Conservation (phyloP, 352 stramenopile species). For the Globisporangium viniferum region DNA sequence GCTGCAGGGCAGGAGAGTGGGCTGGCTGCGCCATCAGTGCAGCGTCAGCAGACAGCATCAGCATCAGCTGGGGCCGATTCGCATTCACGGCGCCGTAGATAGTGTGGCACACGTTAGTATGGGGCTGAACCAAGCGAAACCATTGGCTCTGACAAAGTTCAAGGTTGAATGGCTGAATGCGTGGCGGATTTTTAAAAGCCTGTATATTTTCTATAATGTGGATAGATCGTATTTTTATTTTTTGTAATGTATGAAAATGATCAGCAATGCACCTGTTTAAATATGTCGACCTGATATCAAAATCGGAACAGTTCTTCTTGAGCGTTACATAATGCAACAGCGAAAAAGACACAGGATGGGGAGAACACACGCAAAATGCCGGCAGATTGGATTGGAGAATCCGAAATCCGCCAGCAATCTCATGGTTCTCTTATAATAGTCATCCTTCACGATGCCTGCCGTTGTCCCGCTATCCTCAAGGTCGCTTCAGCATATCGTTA, state of each 20-base stretch:
- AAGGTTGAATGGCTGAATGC: conserved; percentile 2
- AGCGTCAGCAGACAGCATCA: background rate
- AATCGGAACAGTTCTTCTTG: background rate
- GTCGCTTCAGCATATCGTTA: too few species aligned
- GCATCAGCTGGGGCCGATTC: background rate
- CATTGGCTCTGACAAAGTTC: background rate
- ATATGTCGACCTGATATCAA: background rate
- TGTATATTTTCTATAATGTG: background rate
- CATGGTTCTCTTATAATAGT: too few species aligned
- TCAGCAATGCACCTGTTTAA: background rate
- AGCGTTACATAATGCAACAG: background rate
- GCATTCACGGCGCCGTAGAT: background rate
- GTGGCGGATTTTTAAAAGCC: background rate
- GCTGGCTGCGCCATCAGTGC: background rate
- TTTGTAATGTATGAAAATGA: too few species aligned
- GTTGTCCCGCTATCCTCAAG: too few species aligned
- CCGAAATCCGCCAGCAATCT: background rate
- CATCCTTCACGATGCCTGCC: too few species aligned
- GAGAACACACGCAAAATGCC: background rate
- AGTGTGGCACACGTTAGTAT: background rate
- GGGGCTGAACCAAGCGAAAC: background rate
- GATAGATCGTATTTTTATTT: background rate
- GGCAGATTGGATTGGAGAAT: background rate
- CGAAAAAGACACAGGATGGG: background rate
- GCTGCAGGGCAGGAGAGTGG: background rate